Conservation (phyloP, 2,329 filamentous ascomycete species). For the Exophiala sp. region DNA sequence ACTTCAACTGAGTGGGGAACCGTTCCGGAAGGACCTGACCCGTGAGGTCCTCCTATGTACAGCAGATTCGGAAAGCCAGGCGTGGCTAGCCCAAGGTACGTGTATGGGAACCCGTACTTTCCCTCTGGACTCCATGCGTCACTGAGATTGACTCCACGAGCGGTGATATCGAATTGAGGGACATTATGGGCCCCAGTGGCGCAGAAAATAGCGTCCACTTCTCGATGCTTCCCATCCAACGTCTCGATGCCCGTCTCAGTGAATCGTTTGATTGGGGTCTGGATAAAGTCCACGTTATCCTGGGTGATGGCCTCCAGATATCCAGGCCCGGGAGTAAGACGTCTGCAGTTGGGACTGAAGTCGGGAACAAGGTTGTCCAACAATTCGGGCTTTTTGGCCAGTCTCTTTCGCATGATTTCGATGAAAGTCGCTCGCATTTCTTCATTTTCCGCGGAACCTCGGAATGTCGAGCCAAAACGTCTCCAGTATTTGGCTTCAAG, state of each 20-base stretch:
- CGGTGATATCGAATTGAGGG: slow-evolving; percentile 33
- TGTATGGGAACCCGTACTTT: slow-evolving; percentile 30
- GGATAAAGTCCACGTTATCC: slow-evolving; percentile 58
- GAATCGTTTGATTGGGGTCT: slow-evolving; percentile 52
- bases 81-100: slow-evolving; percentile 38
- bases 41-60: slow-evolving; percentile 38
- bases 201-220: slow-evolving; percentile 32
- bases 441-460: slow-evolving; percentile 21
- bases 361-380: slow-evolving; percentile 36
- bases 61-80: slow-evolving; percentile 44
- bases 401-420: slow-evolving; percentile 23
- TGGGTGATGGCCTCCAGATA: slow-evolving; percentile 60
- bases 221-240: slow-evolving; percentile 20
- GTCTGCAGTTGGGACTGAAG: slow-evolving; percentile 39
- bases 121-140: slow-evolving; percentile 32
- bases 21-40: slow-evolving; percentile 55
- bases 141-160: slow-evolving; percentile 26
- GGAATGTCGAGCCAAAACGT: slow-evolving; percentile 25
- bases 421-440: slow-evolving; percentile 18
- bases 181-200: slow-evolving; percentile 37
- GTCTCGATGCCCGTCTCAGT: slow-evolving; percentile 46
- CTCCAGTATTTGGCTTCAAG: slow-evolving; percentile 32
- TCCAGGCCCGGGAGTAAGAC: slow-evolving; percentile 56
- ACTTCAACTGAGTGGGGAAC: slow-evolving; percentile 63
- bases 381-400: slow-evolving; percentile 34